A percentile compares a stretch with the other conserved stretches of the same genome.
Evolutionary conservation across 768 basidiomycete species (phyloP).

Genomic region (Mycena haematopus): DNA sequence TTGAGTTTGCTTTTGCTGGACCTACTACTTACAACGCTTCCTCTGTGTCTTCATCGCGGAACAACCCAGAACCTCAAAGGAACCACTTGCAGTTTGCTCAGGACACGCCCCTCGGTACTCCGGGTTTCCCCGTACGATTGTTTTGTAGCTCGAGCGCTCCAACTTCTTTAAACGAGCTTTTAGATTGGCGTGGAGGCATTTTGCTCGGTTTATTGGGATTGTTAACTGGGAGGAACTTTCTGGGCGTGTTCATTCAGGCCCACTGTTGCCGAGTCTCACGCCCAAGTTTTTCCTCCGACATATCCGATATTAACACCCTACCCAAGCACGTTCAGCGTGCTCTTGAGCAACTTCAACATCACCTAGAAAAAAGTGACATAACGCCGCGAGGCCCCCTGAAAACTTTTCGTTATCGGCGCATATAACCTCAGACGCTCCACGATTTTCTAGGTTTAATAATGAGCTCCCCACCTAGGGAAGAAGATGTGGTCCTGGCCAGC

Average conservation of each 20-base stretch:
- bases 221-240: background rate
- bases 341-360: background rate
- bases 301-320: conserved; percentile 1
- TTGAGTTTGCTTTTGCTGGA: background rate
- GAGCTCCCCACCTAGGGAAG: conserved; percentile 47
- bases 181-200: background rate
- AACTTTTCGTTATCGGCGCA: background rate
- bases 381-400: conserved; percentile 1
- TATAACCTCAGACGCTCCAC: background rate
- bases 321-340: conserved; percentile 10
- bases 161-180: background rate
- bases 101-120: background rate
- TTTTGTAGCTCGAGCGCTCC: background rate
- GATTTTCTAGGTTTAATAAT: conserved; percentile 31
- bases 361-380: conserved; percentile 5
- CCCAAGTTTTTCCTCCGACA: conserved; percentile 1
- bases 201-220: background rate
- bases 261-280: conserved; percentile 1
- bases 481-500: conserved; percentile 37
- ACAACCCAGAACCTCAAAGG: background rate
- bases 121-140: background rate
- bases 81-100: background rate
- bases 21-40: background rate
- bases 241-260: background rate
- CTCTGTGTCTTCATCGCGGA: background rate